These are phyloP conservation scores for Phytophthora pisi DNA, from an alignment of 352 stramenopile species.

Conservation along the genomic window DNA sequence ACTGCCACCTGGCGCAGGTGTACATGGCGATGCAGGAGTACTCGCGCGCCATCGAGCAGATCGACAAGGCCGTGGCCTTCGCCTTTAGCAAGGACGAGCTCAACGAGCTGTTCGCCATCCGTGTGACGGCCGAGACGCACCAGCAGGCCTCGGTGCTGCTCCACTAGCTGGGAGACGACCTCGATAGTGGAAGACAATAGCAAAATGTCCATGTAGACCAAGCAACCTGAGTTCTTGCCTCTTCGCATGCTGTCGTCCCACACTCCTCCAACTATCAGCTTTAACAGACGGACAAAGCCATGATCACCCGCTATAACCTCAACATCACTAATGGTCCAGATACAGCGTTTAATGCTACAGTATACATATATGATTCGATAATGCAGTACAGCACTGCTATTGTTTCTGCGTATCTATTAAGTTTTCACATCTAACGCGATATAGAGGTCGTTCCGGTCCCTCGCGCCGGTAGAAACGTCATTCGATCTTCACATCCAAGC, in stretches of 20 bases:
- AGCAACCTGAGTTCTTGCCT: conserved; percentile 27
- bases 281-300: neutral
- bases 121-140: conserved; percentile 80
- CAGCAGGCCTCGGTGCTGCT: conserved; percentile 71
- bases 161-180: conserved; percentile 42
- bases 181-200: conserved; percentile 1
- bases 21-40: conserved; percentile 90
- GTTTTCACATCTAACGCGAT: neutral
- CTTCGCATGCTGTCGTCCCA: conserved; percentile 18
- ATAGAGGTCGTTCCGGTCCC: conserved; percentile 19
- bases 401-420: neutral
- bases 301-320: neutral
- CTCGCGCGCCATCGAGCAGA: conserved; percentile 77
- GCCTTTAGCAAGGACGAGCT: conserved; percentile 79
- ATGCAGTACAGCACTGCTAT: neutral
- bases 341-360: neutral
- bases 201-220: conserved; percentile 25
- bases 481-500: conserved; percentile 27
- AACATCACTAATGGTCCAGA: conserved; percentile 8
- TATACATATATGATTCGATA: neutral
- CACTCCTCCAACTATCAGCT: conserved; percentile 4
- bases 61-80: conserved; percentile 75
- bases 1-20: conserved; percentile 83
- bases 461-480: conserved; percentile 13
- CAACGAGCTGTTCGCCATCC: conserved; percentile 79